Base-by-base conservation (phyloP, 1,284 basidiomycete species). In the Sanghuangporus baumii region DNA sequence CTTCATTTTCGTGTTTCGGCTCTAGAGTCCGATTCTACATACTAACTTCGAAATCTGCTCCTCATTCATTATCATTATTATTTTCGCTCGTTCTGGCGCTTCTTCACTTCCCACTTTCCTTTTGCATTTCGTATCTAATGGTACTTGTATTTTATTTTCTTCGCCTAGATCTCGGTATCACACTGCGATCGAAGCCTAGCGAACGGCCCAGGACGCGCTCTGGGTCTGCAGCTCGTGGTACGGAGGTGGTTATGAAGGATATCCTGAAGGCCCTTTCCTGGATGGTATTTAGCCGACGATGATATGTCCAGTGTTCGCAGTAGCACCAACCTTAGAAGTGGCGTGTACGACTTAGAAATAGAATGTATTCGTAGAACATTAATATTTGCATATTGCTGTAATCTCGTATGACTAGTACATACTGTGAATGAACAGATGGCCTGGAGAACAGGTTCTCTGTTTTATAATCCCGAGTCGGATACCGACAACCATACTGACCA, bases 271-370 rank as follows among this genome's bases (percentile, higher is more conserved):
- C 55, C 4, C 55, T 57, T 47, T 60, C 59, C 9, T 60, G 59
- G 59, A 16, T 60, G 26, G 8, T 60, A 6, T 60, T 60, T n/a
- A 60, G 59, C 55, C 50, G 43, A 5, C n/a, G 59, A 43, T 60
- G 40, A 55, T n/a, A 18, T 46, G 23, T 2, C 2, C 9, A 18
- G 47, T 18, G 18, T 12, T 43, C 41, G 2, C 18, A 43, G 41
- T 4, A 18, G 14, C 18, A 43, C 41, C 23, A 23, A 23, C 23
- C 23, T 23, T 2, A 23, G 23, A 23, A 23, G 23, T 23, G 23
- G 1, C 23, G 2, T 23, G 23, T 23, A 23, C 23, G 23, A 23
- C 23, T 1, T 23, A 23, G 23, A 43, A 12, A 43, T 2, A n/a
- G 41, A 43, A 11, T 43, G 11, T n/a, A 43, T 11, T n/a, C n/a